Base-by-base conservation (phyloP, 495 filamentous ascomycete species). In the Penicillium lividum region DNA sequence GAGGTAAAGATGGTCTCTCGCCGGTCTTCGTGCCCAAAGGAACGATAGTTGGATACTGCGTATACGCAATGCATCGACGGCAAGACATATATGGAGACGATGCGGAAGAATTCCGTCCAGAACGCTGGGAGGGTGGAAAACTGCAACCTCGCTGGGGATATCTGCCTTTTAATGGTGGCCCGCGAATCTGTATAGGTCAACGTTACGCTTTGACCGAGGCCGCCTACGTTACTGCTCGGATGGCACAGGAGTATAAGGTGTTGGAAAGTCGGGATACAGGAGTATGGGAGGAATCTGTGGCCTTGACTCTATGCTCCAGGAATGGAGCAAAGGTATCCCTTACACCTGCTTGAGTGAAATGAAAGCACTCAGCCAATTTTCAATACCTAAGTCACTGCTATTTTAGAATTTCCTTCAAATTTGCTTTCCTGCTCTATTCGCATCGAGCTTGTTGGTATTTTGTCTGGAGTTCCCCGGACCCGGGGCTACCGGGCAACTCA, bases 91-190 rank as follows among this genome's bases (percentile, higher is more conserved):
- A 74, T 54, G 81, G 79, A 16, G 61, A 66, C 1, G 77, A 83
- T 51, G 74, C 80, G 13, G 62, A 77, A 3, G 62, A 66, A 18
- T 84, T 78, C 67, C 57, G 67, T 2, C 81, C 81, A 11, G 75
- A 80, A 57, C 59, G 80, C 9, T 84, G 81, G 81, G 73, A 75
- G 40, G 46, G 31, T 49, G 46, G 46, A n/a, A 65, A 62, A 7
- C 65, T 77, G 4, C 25, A n/a, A 13, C 68, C 44, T 25, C 28
- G 51, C 6, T 60, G 58, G 58, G 56, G 75, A 36, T 86, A 82
- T 62, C 64, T 85, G 15, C 83, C 84, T 0, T 87, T 87, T 62
- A 83, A 81, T 58, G 82, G 84, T n/a, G 83, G 84, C 0, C 81
- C 82, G 29, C 65, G 81, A 7, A 79, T 81, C 25, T 76, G 72